Conservation (phyloP, 1,139 yeast genomes). For the Schwanniomyces etchellsii region DNA sequence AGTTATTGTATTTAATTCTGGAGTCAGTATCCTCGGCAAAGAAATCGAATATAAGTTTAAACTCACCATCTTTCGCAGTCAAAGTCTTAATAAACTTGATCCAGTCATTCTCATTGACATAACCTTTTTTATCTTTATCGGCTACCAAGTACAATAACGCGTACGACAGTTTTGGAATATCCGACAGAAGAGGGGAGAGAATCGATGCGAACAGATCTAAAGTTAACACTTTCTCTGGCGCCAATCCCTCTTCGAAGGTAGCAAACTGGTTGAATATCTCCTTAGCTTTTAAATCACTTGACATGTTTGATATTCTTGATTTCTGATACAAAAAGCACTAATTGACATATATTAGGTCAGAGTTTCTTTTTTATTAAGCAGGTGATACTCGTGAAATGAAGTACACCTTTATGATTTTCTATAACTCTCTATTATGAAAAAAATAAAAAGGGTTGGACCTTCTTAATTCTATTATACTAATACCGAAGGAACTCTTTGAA, state of each 20-base stretch:
- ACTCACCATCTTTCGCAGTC: constrained; percentile 52
- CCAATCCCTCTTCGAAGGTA: constrained; percentile 9
- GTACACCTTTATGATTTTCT: no score
- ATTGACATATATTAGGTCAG: no score
- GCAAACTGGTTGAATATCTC: constrained; percentile 41
- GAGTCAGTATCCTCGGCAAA: constrained; percentile 30
- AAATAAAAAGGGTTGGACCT: no score
- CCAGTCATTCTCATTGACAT: constrained; percentile 56
- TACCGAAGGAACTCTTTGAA: no score
- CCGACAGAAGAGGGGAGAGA: constrained; percentile 39
- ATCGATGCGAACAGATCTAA: constrained; percentile 36
- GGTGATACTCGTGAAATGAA: no score
- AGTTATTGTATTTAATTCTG: constrained; percentile 31
- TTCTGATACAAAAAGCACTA: no score
- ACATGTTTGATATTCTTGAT: constrained; percentile 10
- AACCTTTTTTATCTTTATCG: constrained; percentile 60
- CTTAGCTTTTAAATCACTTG: constrained; percentile 23
- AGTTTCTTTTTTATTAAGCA: neutral
- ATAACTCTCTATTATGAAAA: no score
- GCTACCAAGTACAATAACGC: constrained; percentile 58
- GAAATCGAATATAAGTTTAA: constrained; percentile 49
- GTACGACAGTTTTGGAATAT: constrained; percentile 34
- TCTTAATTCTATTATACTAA: no score
- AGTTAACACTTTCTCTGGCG: constrained; percentile 21
- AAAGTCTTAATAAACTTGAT: constrained; percentile 50